Percentiles rank a stretch among this genome's conserved stretches.
These are phyloP conservation scores for Calycina herbarum DNA, from an alignment of 2,329 filamentous ascomycete genomes.

Conservation along the genomic window DNA sequence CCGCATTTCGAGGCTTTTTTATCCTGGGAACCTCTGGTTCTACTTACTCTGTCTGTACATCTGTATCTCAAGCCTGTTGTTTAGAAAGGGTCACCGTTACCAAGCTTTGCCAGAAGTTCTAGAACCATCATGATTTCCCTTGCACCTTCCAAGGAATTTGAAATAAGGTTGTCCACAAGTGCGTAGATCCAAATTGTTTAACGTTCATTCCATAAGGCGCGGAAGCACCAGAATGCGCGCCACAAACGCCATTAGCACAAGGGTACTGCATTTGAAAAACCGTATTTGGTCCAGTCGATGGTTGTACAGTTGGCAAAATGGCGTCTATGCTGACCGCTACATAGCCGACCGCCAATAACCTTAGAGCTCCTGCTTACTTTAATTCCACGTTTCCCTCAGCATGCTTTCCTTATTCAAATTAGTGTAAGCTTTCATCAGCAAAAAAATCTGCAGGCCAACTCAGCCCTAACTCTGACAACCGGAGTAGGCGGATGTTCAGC, in stretches of 20 bases:
- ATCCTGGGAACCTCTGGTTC: too few species aligned
- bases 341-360: not conserved
- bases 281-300: not conserved
- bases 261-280: not conserved
- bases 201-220: not conserved
- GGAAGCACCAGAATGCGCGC: not conserved
- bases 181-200: not conserved
- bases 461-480: not conserved
- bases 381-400: not conserved
- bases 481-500: not conserved
- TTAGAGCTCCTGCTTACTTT: not conserved
- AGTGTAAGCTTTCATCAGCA: not conserved
- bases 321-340: conserved; percentile 5
- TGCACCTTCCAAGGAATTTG: not conserved
- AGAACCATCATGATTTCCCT: not conserved
- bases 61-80: not conserved
- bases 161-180: not conserved
- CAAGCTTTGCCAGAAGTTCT: not conserved
- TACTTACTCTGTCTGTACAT: too few species aligned
- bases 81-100: not conserved
- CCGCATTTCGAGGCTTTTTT: too few species aligned
- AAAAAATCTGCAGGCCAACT: not conserved
- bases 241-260: not conserved
- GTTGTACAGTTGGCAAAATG: not conserved
- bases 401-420: not conserved